A percentile compares a stretch with the other conserved stretches of the same genome.
Evolutionary conservation across 345 rosid species (phyloP).

Genomic region (Pistacia vera): DNA sequence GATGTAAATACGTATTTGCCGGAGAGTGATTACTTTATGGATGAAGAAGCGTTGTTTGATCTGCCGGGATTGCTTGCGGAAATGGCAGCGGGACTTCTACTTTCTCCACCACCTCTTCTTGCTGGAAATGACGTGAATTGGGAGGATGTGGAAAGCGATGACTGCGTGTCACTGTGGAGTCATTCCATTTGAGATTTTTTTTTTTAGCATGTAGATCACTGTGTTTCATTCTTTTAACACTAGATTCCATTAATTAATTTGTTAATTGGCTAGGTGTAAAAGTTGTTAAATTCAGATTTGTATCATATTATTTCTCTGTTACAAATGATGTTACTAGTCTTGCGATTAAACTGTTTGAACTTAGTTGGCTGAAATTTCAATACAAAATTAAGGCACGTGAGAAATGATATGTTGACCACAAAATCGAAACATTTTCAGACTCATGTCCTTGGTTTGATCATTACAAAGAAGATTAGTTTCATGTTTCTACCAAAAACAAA

Average conservation of each 20-base stretch:
- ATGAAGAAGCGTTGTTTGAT: slow-evolving; percentile 43
- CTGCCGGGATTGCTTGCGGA: slow-evolving; percentile 48
- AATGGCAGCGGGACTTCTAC: slow-evolving; percentile 70
- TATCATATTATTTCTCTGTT: not conserved
- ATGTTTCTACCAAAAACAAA: too few species aligned
- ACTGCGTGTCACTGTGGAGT: slow-evolving; percentile 44
- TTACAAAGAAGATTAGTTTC: too few species aligned
- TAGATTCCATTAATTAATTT: too few species aligned
- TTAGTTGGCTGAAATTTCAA: too few species aligned
- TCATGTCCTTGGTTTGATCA: too few species aligned
- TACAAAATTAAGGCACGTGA: too few species aligned
- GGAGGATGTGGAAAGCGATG: slow-evolving; percentile 26
- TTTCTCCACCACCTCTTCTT: slow-evolving; percentile 54
- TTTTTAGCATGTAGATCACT: not conserved
- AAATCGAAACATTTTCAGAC: too few species aligned
- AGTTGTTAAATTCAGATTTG: not conserved
- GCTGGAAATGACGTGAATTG: slow-evolving; percentile 16
- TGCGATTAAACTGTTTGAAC: too few species aligned
- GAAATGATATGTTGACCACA: too few species aligned
- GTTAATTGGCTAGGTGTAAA: not conserved
- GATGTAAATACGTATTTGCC: slow-evolving; percentile 17
- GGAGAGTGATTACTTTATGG: slow-evolving; percentile 22
- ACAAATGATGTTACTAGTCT: not conserved
- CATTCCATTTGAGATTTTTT: slow-evolving; percentile 23
- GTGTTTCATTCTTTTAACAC: not conserved